Evolutionary conservation across 2,329 filamentous ascomycete species (phyloP), one percentile per base, ranked within the genome.

Genomic region (Microcera coccophila): DNA sequence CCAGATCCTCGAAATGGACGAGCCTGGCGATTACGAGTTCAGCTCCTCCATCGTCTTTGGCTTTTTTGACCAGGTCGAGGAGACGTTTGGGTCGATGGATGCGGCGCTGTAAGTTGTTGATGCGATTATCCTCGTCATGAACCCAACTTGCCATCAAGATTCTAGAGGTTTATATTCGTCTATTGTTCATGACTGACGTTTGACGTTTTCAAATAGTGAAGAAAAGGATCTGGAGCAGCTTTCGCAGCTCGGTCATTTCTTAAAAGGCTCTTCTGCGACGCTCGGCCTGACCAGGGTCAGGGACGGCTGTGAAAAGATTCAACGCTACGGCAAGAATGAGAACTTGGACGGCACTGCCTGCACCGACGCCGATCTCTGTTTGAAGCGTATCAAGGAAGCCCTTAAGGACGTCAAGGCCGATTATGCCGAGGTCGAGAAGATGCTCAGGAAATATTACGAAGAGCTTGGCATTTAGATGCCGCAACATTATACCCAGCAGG

Each of bases 1-100:
- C 58, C 93, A 97, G 73, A 97, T 98, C 64, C 80, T 97, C 50
- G 93, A 97, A 68, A 96, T 98, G 91, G 93, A 98, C 65, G 93
- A 97, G 52, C 86, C 87, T 52, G 80, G 83, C 10, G 86, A 91
- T 51, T 78, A 83, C 57, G 89, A 95, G 37, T 97, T 97, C 74
- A 94, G 87, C 70, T 80, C 76, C 58, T 84, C 85, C 47, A 90
- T 98, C 53, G 90, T 97, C 37, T 85, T 82, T 62, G 88, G 89
- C 48, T 98, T 95, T 73, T 95, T 97, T 56, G 83, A 89, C 15
- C 93, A 98, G 70, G 91, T 90, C 28, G 79, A 90, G 54, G 77
- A 80, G 54, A 97, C 91, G 0, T 96, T 97, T 65, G 69, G 70
- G 15, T 81, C 90, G 57, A 96, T 98, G 84, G 82, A 96, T 61